Evolutionary conservation across 2,329 filamentous ascomycete genomes (phyloP), one percentile per base, ranked within the genome.

Genomic region (Aspergillus fructus): DNA sequence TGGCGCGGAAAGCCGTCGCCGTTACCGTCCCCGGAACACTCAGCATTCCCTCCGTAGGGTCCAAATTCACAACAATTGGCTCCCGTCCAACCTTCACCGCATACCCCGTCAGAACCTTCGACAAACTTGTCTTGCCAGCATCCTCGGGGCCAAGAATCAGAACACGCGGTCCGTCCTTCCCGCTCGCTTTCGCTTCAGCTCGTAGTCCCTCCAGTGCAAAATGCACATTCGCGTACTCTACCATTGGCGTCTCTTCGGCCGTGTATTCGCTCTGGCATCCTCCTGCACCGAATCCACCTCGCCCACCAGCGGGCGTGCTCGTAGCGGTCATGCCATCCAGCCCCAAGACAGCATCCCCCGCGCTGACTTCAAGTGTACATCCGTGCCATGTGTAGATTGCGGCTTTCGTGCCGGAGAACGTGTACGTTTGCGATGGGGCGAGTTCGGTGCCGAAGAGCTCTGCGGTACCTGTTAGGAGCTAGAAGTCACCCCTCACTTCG

Each of bases 391-490:
- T 96, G 74, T 90, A 90, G 68, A 99, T 89, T 60, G 93, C 93
- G 57, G 90, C 89, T 78, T 96, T 96, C 64, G 84, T 85, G 55
- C 91, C 90, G 46, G 84, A 83, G 74, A 99, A 93, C 33, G 82
- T 87, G 78, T 97, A 97, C 9, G 85, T 82, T 51, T 89, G 89
- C 56, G 89, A 89, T 9, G 85, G 83, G 11, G 92, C 92, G 43
- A 99, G 88, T 77, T 99, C 94, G 55, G 93, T 93, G 71, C 94
- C 94, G 71, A 97, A 96, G 69, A 96, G 86, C 75, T 99, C 94
- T 49, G 93, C 94, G 1, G 88, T 91, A 60, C 94, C 94, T 34
- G 83, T 85, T 55, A 91, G 77, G 24, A 97, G 81, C 78, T 92
- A 56, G 43, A 51, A 30, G 43, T 47, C 27, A 41, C 19, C 47